Percentiles rank a stretch among this genome's conserved stretches.
phyloP scores from a whole-genome alignment of 1,139 yeast species.

The Hansenula lynferdii region DNA sequence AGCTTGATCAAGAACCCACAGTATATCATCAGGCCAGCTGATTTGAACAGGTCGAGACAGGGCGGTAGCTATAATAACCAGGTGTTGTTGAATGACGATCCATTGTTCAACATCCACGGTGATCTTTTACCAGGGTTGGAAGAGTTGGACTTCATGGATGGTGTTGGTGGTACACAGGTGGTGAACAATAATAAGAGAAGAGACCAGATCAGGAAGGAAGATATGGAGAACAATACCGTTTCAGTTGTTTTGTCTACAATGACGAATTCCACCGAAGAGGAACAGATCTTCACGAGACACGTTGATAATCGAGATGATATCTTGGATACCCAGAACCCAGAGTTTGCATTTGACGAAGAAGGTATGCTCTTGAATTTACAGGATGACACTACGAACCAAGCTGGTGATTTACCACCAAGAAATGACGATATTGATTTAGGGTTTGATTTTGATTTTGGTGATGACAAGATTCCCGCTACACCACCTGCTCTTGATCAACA shows the following conservation, averaged over 20 bases:
- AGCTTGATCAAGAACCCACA: constrained; percentile 4
- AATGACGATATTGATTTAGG: background rate
- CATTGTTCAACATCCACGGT: constrained; percentile 32
- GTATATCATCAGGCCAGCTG: constrained; percentile 1
- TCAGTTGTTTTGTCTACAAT: constrained; percentile 5
- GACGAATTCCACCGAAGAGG: background rate
- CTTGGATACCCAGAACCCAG: constrained; percentile 13
- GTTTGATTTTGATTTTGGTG: constrained; percentile 7
- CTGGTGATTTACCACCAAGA: background rate
- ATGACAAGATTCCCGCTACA: background rate
- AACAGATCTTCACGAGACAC: background rate
- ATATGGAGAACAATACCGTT: constrained; percentile 15
- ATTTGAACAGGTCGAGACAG: background rate
- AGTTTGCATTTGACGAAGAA: constrained; percentile 22
- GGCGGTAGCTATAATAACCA: constrained; percentile 10
- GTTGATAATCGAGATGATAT: constrained; percentile 11
- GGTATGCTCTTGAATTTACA: constrained; percentile 18
- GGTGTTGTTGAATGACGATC: constrained; percentile 35
- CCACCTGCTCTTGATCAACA: background rate
- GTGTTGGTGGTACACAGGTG: background rate
- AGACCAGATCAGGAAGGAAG: constrained; percentile 13
- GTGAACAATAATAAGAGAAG: constrained; percentile 3
- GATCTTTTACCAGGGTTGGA: constrained; percentile 26
- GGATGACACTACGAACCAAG: constrained; percentile 3
- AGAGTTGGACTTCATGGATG: constrained; percentile 15